Evolutionary conservation across 371 early-diverging fungal genomes (phyloP).

Genomic region (Chytridium lagenaria): DNA sequence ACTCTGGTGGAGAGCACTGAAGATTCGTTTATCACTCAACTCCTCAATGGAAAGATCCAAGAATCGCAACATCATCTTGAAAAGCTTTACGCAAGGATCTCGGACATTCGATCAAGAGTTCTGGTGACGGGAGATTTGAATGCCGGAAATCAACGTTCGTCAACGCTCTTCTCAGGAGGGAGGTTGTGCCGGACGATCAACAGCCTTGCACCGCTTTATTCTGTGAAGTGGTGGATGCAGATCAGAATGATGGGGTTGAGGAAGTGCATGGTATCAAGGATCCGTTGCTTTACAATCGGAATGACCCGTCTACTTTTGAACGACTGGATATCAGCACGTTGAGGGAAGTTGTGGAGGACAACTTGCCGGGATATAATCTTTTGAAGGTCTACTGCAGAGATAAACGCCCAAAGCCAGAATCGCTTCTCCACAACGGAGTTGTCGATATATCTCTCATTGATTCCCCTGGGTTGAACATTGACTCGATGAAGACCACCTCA

Average conservation of each 20-base stretch:
- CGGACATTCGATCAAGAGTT: constrained; percentile 90
- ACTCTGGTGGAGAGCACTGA: not conserved
- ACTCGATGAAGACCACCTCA: constrained; percentile 93
- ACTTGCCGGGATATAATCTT: constrained; percentile 75
- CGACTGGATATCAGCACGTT: constrained; percentile 64
- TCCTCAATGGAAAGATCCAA: constrained; percentile 35
- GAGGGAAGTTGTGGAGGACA: constrained; percentile 62
- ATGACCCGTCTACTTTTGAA: constrained; percentile 74
- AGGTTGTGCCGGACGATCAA: constrained; percentile 92
- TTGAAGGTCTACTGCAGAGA: constrained; percentile 90
- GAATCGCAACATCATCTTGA: constrained; percentile 68
- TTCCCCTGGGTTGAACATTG: constrained; percentile 97
- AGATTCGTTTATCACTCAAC: constrained; percentile 29
- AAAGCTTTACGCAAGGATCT: constrained; percentile 78
- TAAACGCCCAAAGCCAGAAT: constrained; percentile 35
- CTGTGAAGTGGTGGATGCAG: constrained; percentile 90
- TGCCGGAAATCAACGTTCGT: constrained; percentile 96
- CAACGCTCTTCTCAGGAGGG: constrained; percentile 89
- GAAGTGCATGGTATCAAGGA: constrained; percentile 88
- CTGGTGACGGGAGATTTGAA: constrained; percentile 97
- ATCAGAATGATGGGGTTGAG: constrained; percentile 81
- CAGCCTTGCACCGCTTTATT: constrained; percentile 96
- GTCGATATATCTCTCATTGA: constrained; percentile 96
- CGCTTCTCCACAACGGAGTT: constrained; percentile 88
- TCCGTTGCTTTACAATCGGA: constrained; percentile 68